Conservation (phyloP, 2,329 filamentous ascomycete species). For the Pseudocercospora cruenta region DNA sequence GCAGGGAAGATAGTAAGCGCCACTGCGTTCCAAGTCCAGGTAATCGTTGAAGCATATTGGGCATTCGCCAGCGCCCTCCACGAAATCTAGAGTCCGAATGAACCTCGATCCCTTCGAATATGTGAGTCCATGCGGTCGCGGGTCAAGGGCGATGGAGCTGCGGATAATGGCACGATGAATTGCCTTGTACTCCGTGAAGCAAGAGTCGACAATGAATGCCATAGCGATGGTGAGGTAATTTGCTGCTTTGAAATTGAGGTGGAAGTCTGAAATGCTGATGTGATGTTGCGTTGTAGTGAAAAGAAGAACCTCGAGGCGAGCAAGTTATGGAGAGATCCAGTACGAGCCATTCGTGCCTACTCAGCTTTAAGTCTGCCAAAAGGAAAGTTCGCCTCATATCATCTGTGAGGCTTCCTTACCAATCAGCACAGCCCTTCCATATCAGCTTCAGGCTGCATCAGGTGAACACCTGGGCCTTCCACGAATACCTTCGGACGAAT, state of each 20-base stretch:
- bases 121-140: background rate
- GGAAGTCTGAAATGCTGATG: background rate
- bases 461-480: background rate
- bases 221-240: background rate
- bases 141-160: background rate
- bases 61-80: background rate
- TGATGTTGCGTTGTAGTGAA: background rate
- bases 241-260: background rate
- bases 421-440: background rate
- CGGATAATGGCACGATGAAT: background rate
- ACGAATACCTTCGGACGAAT: background rate
- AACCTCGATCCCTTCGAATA: background rate
- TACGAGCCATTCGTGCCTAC: background rate
- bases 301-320: background rate
- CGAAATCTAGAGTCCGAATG: background rate
- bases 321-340: background rate
- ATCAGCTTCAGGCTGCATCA: background rate
- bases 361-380: background rate
- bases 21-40: background rate
- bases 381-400: background rate
- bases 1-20: background rate
- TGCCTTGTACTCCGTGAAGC: background rate
- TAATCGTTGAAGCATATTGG: background rate
- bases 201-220: background rate
- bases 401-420: background rate